phyloP scores from a whole-genome alignment of 202 grass and related monocot species.

The Eragrostis tef region DNA sequence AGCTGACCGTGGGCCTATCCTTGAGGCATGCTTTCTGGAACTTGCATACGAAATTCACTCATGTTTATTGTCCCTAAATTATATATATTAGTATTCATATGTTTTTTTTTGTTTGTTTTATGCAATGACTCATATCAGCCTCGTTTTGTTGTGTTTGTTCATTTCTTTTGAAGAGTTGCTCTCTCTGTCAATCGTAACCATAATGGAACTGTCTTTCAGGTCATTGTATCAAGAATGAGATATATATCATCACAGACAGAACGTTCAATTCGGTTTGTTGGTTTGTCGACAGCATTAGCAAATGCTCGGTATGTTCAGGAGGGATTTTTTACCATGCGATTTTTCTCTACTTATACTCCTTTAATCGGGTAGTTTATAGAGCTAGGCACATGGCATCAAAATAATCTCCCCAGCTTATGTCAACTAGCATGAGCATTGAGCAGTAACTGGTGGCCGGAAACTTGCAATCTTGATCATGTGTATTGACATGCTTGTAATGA shows the following conservation, averaged over 20 bases:
- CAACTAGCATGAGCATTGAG: neutral
- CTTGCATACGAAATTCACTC: slow-evolving; percentile 27
- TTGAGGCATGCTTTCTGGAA: slow-evolving; percentile 68
- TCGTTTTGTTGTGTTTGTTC: slow-evolving; percentile 26
- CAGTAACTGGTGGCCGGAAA: neutral
- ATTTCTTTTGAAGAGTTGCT: slow-evolving; percentile 13
- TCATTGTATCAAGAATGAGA: slow-evolving; percentile 98
- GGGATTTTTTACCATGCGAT: slow-evolving; percentile 26
- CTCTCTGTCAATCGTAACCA: slow-evolving; percentile 39
- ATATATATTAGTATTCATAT: slow-evolving; percentile 26
- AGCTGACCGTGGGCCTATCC: slow-evolving; percentile 95
- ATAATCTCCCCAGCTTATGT: neutral
- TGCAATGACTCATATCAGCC: slow-evolving; percentile 14
- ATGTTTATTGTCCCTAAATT: slow-evolving; percentile 3
- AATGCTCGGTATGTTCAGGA: slow-evolving; percentile 73
- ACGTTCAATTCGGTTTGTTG: slow-evolving; percentile 88
- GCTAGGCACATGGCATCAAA: neutral
- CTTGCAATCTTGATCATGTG: neutral
- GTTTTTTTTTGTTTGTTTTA: neutral
- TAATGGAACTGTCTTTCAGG: slow-evolving; percentile 56
- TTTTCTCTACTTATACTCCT: neutral
- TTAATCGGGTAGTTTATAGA: neutral
- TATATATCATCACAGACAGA: slow-evolving; percentile 97
- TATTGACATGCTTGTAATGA: neutral
- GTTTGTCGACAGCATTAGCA: slow-evolving; percentile 96